Evolutionary conservation across 2,329 filamentous ascomycete genomes (phyloP).

Genomic region (Trichoderma semiorbis): DNA sequence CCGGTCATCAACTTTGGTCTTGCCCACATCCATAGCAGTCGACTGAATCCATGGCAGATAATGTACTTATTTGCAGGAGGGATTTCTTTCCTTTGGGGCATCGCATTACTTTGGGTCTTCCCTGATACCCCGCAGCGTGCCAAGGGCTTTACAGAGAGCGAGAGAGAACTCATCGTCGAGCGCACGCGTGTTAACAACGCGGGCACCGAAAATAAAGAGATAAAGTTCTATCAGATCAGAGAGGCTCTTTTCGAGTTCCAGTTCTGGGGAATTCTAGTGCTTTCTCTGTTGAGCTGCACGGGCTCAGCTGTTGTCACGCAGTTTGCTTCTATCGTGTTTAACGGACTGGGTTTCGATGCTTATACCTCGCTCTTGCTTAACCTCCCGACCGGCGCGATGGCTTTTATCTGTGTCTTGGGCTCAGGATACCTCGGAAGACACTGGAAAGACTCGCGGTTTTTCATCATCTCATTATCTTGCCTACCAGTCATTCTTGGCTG

Average conservation of each 20-base stretch:
- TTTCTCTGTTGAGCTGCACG: background rate
- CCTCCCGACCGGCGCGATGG: background rate
- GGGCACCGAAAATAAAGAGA: background rate
- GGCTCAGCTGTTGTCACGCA: background rate
- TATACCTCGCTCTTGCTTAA: background rate
- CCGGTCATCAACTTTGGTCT: background rate
- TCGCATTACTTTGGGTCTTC: background rate
- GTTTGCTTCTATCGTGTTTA: background rate
- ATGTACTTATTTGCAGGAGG: background rate
- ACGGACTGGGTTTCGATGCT: background rate
- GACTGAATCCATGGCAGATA: background rate
- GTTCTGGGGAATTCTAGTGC: background rate
- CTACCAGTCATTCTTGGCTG: background rate
- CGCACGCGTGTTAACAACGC: background rate
- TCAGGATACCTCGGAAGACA: background rate
- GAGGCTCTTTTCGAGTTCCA: background rate
- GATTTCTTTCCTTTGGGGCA: background rate
- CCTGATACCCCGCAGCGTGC: background rate
- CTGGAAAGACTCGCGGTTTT: background rate
- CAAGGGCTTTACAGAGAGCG: background rate
- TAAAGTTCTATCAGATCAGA: background rate
- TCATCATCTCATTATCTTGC: background rate
- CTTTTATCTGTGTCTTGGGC: background rate
- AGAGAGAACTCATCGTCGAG: background rate
- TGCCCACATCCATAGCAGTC: background rate